Base-by-base conservation (phyloP, 2,329 filamentous ascomycete genomes). In the Teratosphaeria destructans region DNA sequence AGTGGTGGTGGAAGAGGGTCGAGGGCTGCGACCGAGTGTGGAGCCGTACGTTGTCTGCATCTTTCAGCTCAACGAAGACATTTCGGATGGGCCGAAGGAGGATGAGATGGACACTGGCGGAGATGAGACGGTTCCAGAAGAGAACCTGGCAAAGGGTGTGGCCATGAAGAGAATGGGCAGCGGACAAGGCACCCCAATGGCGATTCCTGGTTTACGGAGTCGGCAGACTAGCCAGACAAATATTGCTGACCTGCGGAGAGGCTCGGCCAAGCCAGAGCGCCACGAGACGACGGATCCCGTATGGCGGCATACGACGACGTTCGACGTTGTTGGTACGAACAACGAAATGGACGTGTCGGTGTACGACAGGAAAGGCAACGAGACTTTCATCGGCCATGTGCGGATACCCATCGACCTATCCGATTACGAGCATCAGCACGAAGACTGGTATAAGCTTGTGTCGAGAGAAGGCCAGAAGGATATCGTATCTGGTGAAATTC, bases 151-250 rank as follows among this genome's bases (percentile, higher is more conserved):
- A 23, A 74, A 69, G 57, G 74, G 76, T 23, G 76, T 81, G 58
- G 74, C 78, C 27, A 81, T 81, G 68, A 80, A 73, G 69, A 76
- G 75, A 69, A 83, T 81, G 68, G 88, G 86, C 60, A 94, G 89
- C 71, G 90, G 95, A 67, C 87, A 87, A 34, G 89, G 91, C 32
- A 84, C 87, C 57, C 83, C 91, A 16, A 93, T 96, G 86, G 90
- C 91, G 35, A 97, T 99, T 65, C 94, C 94, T 1, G 96, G 68
- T 6, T 58, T 97, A 90, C 87, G 88, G 69, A 97, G 92, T 73
- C 86, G 94, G 59, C 94, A 97, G 73, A 97, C 93, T 76, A 97
- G 93, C 77, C 92, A 93, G 76, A 96, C 92, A 59, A 95, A 93
- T 70, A 79, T 87, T 64, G 81, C 83, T 39, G 89, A 95, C 66